Base-by-base conservation (phyloP, 345 rosid genomes). In the Brassica nigra region DNA sequence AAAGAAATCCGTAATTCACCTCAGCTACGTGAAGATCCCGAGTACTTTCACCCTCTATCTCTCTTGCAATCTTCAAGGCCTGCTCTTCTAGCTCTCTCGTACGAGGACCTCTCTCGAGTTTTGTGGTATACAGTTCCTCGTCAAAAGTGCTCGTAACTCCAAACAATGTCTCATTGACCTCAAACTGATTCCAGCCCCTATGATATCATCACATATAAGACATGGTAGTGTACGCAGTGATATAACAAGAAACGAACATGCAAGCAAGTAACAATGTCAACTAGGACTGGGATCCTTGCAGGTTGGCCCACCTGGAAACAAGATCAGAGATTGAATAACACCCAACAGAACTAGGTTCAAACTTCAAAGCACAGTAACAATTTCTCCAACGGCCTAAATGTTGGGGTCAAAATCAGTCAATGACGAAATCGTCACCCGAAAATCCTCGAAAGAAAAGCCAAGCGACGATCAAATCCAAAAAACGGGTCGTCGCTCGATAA, bases 181-280 rank as follows among this genome's bases (percentile, higher is more conserved):
- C 93, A 86, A 95, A 95, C 80, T 95, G 99, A 88, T 95, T 85
- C 99, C 99, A 95, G 16, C 86, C 86, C 90, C 97, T 91, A 72
- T 9, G 33, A 78, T 78, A 44, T 28, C 62, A 74, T 54, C 79
- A 80, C 47, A 1, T 28, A 47, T 9, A 39, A 33, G 64, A 49
- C 47, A 47, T 58, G 59, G 16, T 68, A 3, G 49, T 37, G 44
- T 8, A 2, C 11, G 3, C 8, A 37, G 11, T 37, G 44, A 37
- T 8, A 37, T 10, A 37, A 34, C 44, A 42, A 42, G 49, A 42
- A 42, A 42, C 49, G n/a, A 42, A 14, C 49, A 42, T 14, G n/a
- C 14, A 42, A 42, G 11, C 49, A 42, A 9, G 49, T 11, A 42
- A 42, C 8, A 39, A 12, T 10, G 47, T 39, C 47, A 9, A 10